Base-by-base conservation (phyloP, 2,329 filamentous ascomycete genomes). In the Aspergillus quadrilineatus region DNA sequence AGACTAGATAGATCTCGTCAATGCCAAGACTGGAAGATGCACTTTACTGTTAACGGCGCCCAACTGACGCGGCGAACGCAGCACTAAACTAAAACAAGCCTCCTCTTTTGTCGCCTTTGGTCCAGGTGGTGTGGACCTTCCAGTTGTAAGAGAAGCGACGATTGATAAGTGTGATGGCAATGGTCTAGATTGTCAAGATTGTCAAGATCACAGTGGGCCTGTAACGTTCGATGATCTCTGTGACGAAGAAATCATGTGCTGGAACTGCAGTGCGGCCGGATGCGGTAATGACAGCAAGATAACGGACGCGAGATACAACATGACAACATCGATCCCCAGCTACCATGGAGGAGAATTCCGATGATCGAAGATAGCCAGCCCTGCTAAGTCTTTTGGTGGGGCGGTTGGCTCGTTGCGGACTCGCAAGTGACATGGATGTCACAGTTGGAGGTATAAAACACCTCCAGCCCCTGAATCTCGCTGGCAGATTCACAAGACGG, bases 341-440 rank as follows among this genome's bases (percentile, higher is more conserved):
- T 50, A 15, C 17, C 17, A 37, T 26, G 29, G 26, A 17, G 15
- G 26, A 30, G 15, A 28, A 32, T 30, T 26, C 28, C 28, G 43
- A 37, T 42, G 44, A 34, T 47, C 30, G n/a, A 17, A 30, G 29
- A 47, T 46, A 42, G 17, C 15, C 15, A 8, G 10, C 28, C 10
- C n/a, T n/a, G n/a, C 12, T n/a, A n/a, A 12, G n/a, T 39, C 32
- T 39, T n/a, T 12, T 15, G 36, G 54, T 41, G 14, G 50, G 28
- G 54, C 14, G 50, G 59, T 56, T 60, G 44, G 15, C 58, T 53
- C 15, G 34, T 60, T 62, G 55, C 60, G 55, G 58, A 39, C 36
- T 43, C 39, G 14, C 10, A 45, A 44, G 44, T 53, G 51, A 43
- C 55, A 53, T 50, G 12, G n/a, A 47, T 48, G 52, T 56, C 53